phyloP scores from a whole-genome alignment of 108 stramenopile species.

The Bacterosira constricta region DNA sequence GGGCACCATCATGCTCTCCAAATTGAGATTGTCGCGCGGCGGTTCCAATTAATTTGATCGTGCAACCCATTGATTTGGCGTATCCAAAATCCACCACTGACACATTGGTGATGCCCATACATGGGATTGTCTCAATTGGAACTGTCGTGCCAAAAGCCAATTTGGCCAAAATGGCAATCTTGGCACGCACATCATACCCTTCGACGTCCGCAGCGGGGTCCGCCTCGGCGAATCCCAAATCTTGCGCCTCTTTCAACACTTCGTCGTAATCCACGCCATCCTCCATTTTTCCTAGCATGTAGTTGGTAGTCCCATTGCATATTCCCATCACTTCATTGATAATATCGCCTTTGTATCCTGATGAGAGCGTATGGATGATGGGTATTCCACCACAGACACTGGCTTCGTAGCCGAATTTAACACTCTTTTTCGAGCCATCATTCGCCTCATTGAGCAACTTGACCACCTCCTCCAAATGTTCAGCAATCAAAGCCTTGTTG shows the following conservation, averaged over 20 bases:
- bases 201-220: constrained; percentile 90
- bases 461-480: constrained; percentile 65
- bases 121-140: constrained; percentile 64
- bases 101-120: constrained; percentile 81
- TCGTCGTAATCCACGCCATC: constrained; percentile 62
- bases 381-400: constrained; percentile 90
- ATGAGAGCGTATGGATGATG: constrained; percentile 69
- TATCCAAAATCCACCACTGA: constrained; percentile 84
- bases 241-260: constrained; percentile 77
- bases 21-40: constrained; percentile 66
- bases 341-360: constrained; percentile 68
- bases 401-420: constrained; percentile 74
- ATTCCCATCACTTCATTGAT: constrained; percentile 79
- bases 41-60: constrained; percentile 92
- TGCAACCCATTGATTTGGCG: constrained; percentile 81
- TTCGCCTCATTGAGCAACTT: constrained; percentile 9
- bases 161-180: constrained; percentile 89
- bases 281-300: constrained; percentile 79
- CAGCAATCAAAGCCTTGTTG: constrained; percentile 81
- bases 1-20: constrained; percentile 63
- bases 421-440: constrained; percentile 6
- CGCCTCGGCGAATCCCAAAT: constrained; percentile 79
- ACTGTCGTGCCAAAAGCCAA: constrained; percentile 88
- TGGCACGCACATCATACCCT: constrained; percentile 91
- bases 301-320: constrained; percentile 88